These are phyloP conservation scores for Plasmodium chabaudi DNA, from an alignment of 169 alveolate genomes.

Conservation along the genomic window DNA sequence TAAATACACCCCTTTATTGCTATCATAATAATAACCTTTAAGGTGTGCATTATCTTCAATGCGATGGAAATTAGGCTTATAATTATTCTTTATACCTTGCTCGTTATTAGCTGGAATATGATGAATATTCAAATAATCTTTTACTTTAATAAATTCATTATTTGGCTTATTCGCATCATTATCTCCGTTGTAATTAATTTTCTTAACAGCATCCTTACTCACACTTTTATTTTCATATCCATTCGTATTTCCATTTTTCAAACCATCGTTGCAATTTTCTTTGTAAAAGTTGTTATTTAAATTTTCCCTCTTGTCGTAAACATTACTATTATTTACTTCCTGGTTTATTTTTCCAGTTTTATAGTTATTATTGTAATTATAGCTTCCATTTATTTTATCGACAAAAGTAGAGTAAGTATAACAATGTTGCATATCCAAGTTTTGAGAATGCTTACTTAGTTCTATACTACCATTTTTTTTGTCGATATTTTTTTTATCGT, in stretches of 20 bases:
- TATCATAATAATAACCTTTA: too few relatives aligned
- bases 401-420: slow-evolving; percentile 4
- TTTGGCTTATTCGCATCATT: not conserved
- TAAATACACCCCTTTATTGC: too few relatives aligned
- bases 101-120: not conserved
- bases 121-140: slow-evolving; percentile 4
- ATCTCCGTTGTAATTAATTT: slow-evolving; percentile 5
- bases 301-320: not conserved
- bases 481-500: slow-evolving; percentile 1
- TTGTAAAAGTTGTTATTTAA: not conserved
- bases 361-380: not conserved
- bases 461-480: slow-evolving; percentile 8
- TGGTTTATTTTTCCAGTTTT: not conserved
- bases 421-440: not conserved
- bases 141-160: slow-evolving; percentile 1
- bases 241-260: slow-evolving; percentile 4
- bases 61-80: not conserved
- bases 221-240: not conserved
- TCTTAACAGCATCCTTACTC: not conserved
- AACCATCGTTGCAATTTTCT: not conserved
- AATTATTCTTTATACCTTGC: not conserved
- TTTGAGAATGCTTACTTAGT: not conserved
- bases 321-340: slow-evolving; percentile 9
- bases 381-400: slow-evolving; percentile 1
- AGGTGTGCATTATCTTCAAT: too few relatives aligned